Conservation (phyloP, 805 yeast species). For the Candida loeiensis region DNA sequence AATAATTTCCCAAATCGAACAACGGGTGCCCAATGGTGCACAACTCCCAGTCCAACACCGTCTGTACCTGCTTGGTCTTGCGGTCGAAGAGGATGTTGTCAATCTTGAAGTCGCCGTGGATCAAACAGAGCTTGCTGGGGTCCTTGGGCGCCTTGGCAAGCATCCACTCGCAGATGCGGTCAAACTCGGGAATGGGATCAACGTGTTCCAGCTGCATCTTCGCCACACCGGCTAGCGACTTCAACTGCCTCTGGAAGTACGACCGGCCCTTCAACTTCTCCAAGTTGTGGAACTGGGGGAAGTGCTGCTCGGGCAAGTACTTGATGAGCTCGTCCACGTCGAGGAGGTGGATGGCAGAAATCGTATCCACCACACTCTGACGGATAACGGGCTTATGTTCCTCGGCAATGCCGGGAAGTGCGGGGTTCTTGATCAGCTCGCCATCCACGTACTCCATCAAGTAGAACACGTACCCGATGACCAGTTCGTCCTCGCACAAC, state of each 20-base stretch:
- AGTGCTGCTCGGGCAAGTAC: slow-evolving; percentile 44
- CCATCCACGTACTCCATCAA: slow-evolving; percentile 60
- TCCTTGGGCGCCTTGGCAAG: slow-evolving; percentile 44
- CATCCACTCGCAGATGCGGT: slow-evolving; percentile 41
- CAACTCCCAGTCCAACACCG: slow-evolving; percentile 64
- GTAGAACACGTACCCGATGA: slow-evolving; percentile 55
- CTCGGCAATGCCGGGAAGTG: slow-evolving; percentile 34
- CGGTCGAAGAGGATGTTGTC: slow-evolving; percentile 64
- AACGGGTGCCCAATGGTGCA: slow-evolving; percentile 64
- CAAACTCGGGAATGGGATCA: slow-evolving; percentile 47
- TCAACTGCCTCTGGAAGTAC: slow-evolving; percentile 54
- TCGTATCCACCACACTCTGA: slow-evolving; percentile 47
- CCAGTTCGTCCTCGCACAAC: slow-evolving; percentile 53
- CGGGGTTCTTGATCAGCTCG: slow-evolving; percentile 52
- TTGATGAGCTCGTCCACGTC: slow-evolving; percentile 40
- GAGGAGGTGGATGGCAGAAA: slow-evolving; percentile 47
- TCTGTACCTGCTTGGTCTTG: slow-evolving; percentile 45
- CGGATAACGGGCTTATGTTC: slow-evolving; percentile 33
- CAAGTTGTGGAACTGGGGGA: slow-evolving; percentile 38
- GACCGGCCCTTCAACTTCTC: slow-evolving; percentile 17
- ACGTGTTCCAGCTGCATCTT: slow-evolving; percentile 36
- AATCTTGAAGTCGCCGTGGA: slow-evolving; percentile 64
- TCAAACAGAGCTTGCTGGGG: slow-evolving; percentile 41
- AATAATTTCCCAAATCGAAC: slow-evolving; percentile 56
- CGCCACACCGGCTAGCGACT: slow-evolving; percentile 44